Evolutionary conservation across 1,284 basidiomycete genomes (phyloP).

Genomic region (Apiotrichum siamense): DNA sequence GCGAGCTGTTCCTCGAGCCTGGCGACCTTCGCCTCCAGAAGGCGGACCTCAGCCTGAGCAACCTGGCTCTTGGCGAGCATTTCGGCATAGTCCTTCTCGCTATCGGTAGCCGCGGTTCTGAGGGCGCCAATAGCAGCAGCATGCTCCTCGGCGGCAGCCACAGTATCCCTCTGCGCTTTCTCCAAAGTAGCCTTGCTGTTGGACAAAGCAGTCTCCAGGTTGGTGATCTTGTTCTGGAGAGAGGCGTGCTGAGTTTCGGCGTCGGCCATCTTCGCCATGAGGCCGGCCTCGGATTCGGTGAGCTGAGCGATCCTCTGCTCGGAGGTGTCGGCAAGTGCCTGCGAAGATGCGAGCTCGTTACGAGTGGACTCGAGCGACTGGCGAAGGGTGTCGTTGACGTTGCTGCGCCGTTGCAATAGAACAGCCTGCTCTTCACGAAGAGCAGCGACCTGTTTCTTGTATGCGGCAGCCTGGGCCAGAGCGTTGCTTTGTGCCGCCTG

Average conservation of each 20-base stretch:
- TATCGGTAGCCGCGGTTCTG: neutral
- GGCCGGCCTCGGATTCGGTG: neutral
- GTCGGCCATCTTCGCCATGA: neutral
- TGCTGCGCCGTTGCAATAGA: neutral
- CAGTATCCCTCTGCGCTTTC: neutral
- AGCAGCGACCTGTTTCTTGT: neutral
- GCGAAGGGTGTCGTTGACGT: neutral
- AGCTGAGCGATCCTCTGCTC: neutral
- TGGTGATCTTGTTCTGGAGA: neutral
- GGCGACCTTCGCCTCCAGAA: constrained; percentile 80
- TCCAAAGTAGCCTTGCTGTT: neutral
- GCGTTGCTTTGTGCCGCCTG: neutral
- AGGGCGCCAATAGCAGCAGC: neutral
- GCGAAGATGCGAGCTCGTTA: neutral
- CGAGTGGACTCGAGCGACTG: constrained; percentile 5
- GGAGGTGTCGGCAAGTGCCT: neutral
- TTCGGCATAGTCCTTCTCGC: neutral
- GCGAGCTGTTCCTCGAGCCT: neutral
- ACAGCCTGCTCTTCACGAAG: constrained; percentile 6
- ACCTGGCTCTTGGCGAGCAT: neutral
- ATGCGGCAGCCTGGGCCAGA: neutral
- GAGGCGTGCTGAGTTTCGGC: neutral
- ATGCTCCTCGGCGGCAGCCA: neutral
- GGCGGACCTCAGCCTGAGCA: constrained; percentile 51
- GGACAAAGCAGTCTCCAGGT: neutral